phyloP scores from a whole-genome alignment of 441 rosid species.

The Mallotus japonicus region DNA sequence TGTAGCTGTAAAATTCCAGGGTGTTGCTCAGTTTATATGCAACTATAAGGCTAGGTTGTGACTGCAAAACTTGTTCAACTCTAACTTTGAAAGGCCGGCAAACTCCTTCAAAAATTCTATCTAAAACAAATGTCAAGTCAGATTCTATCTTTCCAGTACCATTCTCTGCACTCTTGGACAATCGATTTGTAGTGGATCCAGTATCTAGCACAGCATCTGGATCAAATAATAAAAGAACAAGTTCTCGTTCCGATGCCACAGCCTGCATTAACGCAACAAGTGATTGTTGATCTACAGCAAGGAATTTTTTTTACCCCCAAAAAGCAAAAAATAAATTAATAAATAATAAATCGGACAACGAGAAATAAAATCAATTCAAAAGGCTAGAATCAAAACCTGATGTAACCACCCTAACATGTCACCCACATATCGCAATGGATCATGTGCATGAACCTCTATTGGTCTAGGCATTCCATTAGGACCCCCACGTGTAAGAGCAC shows the following conservation, averaged over 20 bases:
- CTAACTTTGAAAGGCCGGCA: slow-evolving; percentile 98
- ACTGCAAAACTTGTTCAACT: slow-evolving; percentile 96
- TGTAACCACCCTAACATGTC: slow-evolving; percentile 99
- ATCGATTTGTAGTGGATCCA: slow-evolving; percentile 49
- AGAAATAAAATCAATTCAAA: slow-evolving; percentile 21
- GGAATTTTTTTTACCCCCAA: slow-evolving; percentile 1
- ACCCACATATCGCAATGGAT: slow-evolving; percentile 91
- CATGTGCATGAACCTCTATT: slow-evolving; percentile 99
- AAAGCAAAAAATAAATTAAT: neutral
- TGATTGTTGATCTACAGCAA: slow-evolving; percentile 13
- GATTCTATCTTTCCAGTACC: slow-evolving; percentile 66
- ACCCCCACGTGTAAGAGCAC: slow-evolving; percentile 98
- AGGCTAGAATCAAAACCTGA: slow-evolving; percentile 56
- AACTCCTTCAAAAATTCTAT: slow-evolving; percentile 98
- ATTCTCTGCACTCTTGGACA: slow-evolving; percentile 47
- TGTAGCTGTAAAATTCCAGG: slow-evolving; percentile 89
- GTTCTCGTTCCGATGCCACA: slow-evolving; percentile 95
- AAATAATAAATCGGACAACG: slow-evolving; percentile 17
- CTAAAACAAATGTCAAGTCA: slow-evolving; percentile 78
- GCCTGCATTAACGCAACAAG: slow-evolving; percentile 54
- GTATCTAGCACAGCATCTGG: slow-evolving; percentile 64
- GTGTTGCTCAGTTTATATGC: slow-evolving; percentile 88
- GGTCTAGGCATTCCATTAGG: slow-evolving; percentile 98
- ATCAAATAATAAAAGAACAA: slow-evolving; percentile 79
- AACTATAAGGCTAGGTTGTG: slow-evolving; percentile 89